Evolutionary conservation across 495 filamentous ascomycete genomes (phyloP), one percentile per base, ranked within the genome.

Genomic region (Aspergillus ostianus): DNA sequence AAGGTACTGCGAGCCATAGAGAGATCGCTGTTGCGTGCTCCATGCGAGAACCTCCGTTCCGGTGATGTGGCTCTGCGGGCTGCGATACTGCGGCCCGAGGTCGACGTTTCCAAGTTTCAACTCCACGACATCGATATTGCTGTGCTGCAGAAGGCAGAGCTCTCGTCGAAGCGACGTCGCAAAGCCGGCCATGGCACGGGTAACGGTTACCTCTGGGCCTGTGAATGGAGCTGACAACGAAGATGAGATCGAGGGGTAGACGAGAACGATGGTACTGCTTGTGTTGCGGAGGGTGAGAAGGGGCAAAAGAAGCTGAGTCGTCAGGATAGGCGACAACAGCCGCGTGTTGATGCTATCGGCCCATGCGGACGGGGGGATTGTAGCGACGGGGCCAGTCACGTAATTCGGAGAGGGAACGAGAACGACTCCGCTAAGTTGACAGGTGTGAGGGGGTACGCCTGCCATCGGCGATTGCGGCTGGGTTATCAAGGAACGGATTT

Each of bases 91-190:
- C 17, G 75, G 67, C 18, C 80, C 79, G 45, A 82, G 73, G 59
- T 97, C 93, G 66, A 98, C 90, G 49, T 88, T 91, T 54, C 94
- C 94, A 3, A 97, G 85, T 67, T 90, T 90, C 56, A 98, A 73
- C 57, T 96, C 90, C 3, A 87, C 88, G 3, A 98, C 88, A 45
- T 87, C 82, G 51, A 96, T 85, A 50, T 80, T 84, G 45, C 64
- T 66, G 7, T 75, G 65, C 47, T 72, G 67, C 8, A 80, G 58
- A n/a, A 78, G 70, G 41, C 65, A 72, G n/a, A 96, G 77, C 74
- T 98, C 94, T 58, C 85, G 83, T 17, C 88, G 81, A 4, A 98
- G 77, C 0, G 87, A 88, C 13, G 85, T 78, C 19, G 87, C 87
- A 65, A 95, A 95, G n/a, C 87, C 88, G 6, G 87, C 84, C 1